phyloP scores from a whole-genome alignment of 2,329 filamentous ascomycete genomes.

The Coniochaeta sp. region DNA sequence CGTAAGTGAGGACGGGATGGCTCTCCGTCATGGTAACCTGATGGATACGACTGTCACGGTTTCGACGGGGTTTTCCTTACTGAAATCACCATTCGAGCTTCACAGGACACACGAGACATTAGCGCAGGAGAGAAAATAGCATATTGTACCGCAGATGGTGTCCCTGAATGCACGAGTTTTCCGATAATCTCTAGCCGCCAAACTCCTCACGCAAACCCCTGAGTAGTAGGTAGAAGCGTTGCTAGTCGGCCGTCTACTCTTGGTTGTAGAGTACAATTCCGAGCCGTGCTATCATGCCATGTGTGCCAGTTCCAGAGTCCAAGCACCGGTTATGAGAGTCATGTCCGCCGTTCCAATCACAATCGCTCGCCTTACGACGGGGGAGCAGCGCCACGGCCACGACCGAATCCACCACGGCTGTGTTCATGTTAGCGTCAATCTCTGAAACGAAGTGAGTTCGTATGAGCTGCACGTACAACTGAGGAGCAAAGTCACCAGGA shows the following conservation, averaged over 20 bases:
- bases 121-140: constrained; percentile 3
- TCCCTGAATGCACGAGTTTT: constrained; percentile 22
- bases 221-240: constrained; percentile 19
- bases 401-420: constrained; percentile 81
- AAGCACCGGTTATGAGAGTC: constrained; percentile 20
- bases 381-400: constrained; percentile 74
- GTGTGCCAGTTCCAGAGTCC: constrained; percentile 7
- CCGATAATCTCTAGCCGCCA: constrained; percentile 22
- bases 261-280: constrained; percentile 35
- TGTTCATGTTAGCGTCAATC: constrained; percentile 25
- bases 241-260: constrained; percentile 19
- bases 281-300: constrained; percentile 19
- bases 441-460: neutral
- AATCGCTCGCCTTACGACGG: constrained; percentile 41
- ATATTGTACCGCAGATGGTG: constrained; percentile 10
- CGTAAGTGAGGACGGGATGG: too few relatives aligned
- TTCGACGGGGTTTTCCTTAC: neutral
- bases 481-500: constrained; percentile 84
- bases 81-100: neutral
- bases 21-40: too few relatives aligned
- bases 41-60: neutral
- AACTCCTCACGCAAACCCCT: constrained; percentile 23
- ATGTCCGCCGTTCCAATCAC: constrained; percentile 1
- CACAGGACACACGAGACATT: neutral
- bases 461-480: constrained; percentile 56